A percentile compares a stretch with the other conserved stretches of the same genome.
Evolutionary conservation across 768 basidiomycete species (phyloP).

Genomic region (Xerocomellus dryophilus): DNA sequence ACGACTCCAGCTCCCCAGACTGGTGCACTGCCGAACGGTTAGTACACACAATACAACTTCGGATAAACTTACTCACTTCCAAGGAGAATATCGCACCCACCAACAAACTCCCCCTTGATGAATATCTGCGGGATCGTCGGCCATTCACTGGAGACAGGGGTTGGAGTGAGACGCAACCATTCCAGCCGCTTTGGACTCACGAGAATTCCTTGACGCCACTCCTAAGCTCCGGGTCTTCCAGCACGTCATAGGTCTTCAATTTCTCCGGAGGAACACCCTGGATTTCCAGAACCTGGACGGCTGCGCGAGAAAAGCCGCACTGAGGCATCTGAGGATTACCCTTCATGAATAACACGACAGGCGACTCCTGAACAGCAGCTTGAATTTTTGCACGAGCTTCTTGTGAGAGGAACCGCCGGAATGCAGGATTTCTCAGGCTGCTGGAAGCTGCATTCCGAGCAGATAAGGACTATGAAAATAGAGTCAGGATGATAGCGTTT

Average conservation of each 20-base stretch:
- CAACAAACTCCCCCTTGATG: constrained; percentile 91
- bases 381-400: constrained; percentile 64
- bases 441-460: constrained; percentile 11
- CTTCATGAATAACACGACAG: constrained; percentile 98
- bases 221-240: constrained; percentile 82
- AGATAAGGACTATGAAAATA: background rate
- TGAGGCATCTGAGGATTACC: constrained; percentile 83
- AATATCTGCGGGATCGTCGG: constrained; percentile 97
- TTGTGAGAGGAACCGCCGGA: constrained; percentile 54
- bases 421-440: constrained; percentile 4
- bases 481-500: background rate
- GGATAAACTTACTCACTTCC: constrained; percentile 58
- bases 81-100: constrained; percentile 93
- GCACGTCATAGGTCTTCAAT: constrained; percentile 85
- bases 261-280: constrained; percentile 80
- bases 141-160: constrained; percentile 68
- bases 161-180: background rate
- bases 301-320: constrained; percentile 96
- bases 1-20: constrained; percentile 84
- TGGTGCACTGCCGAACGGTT: constrained; percentile 76
- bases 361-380: constrained; percentile 67
- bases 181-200: constrained; percentile 49
- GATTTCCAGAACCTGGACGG: constrained; percentile 83
- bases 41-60: background rate
- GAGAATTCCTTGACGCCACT: constrained; percentile 93